phyloP scores from a whole-genome alignment of 805 yeast genomes.

The Komagataella pseudopastoris region DNA sequence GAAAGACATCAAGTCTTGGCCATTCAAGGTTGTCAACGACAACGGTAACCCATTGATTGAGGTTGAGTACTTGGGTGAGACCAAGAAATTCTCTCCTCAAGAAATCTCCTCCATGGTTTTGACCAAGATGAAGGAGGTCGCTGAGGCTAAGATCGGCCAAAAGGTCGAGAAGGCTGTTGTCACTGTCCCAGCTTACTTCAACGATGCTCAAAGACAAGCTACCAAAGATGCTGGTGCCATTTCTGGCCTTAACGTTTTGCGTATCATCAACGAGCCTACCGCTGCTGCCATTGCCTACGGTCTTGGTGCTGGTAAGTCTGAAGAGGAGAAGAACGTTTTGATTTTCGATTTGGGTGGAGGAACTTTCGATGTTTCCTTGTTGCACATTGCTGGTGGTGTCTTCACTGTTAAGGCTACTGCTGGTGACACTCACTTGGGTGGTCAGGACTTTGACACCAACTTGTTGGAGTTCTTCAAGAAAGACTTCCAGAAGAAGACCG shows the following conservation, averaged over 20 bases:
- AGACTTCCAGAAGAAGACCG: constrained; percentile 56
- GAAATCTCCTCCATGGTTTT: constrained; percentile 68
- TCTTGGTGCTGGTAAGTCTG: constrained; percentile 79
- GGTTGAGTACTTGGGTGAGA: constrained; percentile 59
- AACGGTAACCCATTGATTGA: constrained; percentile 56
- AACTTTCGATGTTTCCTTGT: constrained; percentile 92
- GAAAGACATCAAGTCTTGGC: constrained; percentile 88
- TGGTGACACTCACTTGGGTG: constrained; percentile 99
- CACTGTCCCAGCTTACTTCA: constrained; percentile 72
- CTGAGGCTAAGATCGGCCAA: constrained; percentile 64
- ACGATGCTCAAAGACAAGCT: constrained; percentile 73
- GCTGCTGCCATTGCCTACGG: constrained; percentile 99
- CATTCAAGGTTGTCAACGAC: constrained; percentile 56
- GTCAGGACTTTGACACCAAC: constrained; percentile 98
- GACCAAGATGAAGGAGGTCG: constrained; percentile 73
- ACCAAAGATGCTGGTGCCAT: constrained; percentile 76
- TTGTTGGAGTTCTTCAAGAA: constrained; percentile 68
- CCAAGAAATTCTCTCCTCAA: constrained; percentile 59
- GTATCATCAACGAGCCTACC: constrained; percentile 75
- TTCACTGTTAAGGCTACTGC: constrained; percentile 97
- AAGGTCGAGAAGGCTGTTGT: constrained; percentile 63
- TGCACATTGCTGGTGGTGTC: constrained; percentile 90
- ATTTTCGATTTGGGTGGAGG: constrained; percentile 98
- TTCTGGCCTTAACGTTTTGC: constrained; percentile 65
- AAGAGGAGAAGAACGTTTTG: constrained; percentile 75